Conservation (phyloP, 2,329 filamentous ascomycete genomes). For the Penicillium glabrum region DNA sequence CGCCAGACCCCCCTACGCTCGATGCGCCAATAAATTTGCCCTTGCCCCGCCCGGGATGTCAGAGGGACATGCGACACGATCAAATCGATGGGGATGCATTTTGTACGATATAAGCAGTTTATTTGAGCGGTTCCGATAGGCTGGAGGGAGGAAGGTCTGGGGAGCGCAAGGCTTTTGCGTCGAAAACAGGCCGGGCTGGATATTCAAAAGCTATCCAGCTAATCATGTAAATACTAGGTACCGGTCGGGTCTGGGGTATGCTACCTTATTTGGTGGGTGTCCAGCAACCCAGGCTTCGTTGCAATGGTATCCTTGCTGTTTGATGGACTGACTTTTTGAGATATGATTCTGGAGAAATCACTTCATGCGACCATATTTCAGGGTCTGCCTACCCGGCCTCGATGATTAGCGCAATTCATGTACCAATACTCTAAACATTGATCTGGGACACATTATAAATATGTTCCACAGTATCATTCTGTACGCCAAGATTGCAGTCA, state of each 20-base stretch:
- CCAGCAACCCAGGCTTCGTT: not conserved
- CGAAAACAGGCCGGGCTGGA: not conserved
- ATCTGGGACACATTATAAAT: not conserved
- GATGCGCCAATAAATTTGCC: conserved; percentile 30
- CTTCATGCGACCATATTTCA: not conserved
- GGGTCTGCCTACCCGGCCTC: not conserved
- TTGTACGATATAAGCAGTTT: conserved; percentile 34
- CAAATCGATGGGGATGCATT: conserved; percentile 17
- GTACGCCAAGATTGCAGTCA: not conserved
- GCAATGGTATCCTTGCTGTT: not conserved
- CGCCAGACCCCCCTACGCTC: conserved; percentile 39
- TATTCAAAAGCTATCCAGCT: not conserved
- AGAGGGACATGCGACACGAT: conserved; percentile 23
- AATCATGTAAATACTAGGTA: conserved; percentile 5
- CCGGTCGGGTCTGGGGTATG: not conserved
- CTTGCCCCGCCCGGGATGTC: conserved; percentile 6
- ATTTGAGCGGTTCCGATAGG: conserved; percentile 14
- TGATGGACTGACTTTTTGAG: not conserved
- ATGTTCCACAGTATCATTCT: not conserved
- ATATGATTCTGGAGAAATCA: not conserved
- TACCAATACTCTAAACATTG: not conserved
- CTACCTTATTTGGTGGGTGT: not conserved
- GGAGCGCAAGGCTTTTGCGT: not conserved
- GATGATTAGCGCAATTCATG: not conserved
- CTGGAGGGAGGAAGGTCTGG: not conserved